phyloP scores from a whole-genome alignment of 495 filamentous ascomycete species.

The Hypoxylon lienhwacheense region DNA sequence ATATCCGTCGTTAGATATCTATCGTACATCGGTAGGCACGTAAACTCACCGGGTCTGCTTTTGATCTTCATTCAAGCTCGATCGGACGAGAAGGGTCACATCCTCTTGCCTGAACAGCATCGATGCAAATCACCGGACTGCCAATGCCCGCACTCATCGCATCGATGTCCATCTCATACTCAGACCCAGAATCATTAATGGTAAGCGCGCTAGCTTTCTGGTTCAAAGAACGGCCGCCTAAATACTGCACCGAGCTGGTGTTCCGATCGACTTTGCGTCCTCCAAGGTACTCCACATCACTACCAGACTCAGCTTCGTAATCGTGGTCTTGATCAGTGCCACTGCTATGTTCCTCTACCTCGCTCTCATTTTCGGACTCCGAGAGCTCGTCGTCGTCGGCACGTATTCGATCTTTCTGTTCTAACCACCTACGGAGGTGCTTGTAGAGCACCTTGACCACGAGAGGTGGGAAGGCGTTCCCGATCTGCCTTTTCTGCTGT shows the following conservation, averaged over 20 bases:
- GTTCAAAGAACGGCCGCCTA: constrained; percentile 10
- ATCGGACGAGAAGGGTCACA: constrained; percentile 6
- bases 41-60: too few species aligned
- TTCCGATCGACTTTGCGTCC: constrained; percentile 4
- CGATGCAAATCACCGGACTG: constrained; percentile 10
- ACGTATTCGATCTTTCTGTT: constrained; percentile 54
- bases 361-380: constrained; percentile 19
- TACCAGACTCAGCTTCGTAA: constrained; percentile 14
- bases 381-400: constrained; percentile 19
- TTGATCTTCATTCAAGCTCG: too few species aligned
- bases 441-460: constrained; percentile 62
- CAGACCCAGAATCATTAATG: constrained; percentile 18
- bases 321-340: background rate
- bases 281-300: constrained; percentile 26
- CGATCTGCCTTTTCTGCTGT: constrained; percentile 69
- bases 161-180: constrained; percentile 20
- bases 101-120: constrained; percentile 1
- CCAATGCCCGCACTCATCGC: constrained; percentile 13
- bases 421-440: constrained; percentile 59
- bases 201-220: constrained; percentile 13
- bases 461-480: constrained; percentile 79
- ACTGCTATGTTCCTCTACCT: constrained; percentile 8
- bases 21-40: too few species aligned
- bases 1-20: too few species aligned
- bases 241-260: constrained; percentile 10